Evolutionary conservation across 768 basidiomycete species (phyloP), one percentile per base, ranked within the genome.

Genomic region (Auriculariales sp.): DNA sequence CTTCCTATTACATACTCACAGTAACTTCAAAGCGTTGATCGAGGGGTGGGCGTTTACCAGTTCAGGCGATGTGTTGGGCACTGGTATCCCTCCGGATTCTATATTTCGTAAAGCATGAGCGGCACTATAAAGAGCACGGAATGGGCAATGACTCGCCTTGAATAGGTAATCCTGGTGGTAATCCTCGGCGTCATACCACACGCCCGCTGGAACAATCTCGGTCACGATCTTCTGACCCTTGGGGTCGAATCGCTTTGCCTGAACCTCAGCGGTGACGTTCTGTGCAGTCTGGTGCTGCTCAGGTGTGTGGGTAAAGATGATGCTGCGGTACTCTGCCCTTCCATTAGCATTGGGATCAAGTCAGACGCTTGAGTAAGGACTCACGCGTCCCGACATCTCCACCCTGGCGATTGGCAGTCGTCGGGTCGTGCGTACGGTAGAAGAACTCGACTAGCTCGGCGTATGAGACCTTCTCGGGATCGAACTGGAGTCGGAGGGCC

Each of bases 381-480:
- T 55, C 59, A 91, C 89, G 91, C 27, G 79, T 77, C 17, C 92
- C 91, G 2, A 59, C 60, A 58, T 94, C 90, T 1, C 58, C 70
- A 27, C 91, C 91, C 61, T 94, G 91, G 12, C 72, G 67, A 63
- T 94, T 81, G 49, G 72, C 59, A 0, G 87, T 86, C 34, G 91
- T 94, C 2, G 93, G 89, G 56, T 95, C 92, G 58, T 97, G 93
- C 0, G 87, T 89, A 42, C 94, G 76, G 64, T 91, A 94, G 66
- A 94, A 94, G 70, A 92, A 93, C 64, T 94, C 90, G 29, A 93
- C 88, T 29, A 97, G 78, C 61, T 94, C 81, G 6, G 69, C 87
- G 57, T 94, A 98, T 12, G 71, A 71, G 25, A 97, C 78, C 32
- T 81, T 66, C 14, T 63, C 66, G 0, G 86, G 85, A 64, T 93